Conservation (phyloP, 805 yeast genomes). For the Starmerella ratchasimensis region DNA sequence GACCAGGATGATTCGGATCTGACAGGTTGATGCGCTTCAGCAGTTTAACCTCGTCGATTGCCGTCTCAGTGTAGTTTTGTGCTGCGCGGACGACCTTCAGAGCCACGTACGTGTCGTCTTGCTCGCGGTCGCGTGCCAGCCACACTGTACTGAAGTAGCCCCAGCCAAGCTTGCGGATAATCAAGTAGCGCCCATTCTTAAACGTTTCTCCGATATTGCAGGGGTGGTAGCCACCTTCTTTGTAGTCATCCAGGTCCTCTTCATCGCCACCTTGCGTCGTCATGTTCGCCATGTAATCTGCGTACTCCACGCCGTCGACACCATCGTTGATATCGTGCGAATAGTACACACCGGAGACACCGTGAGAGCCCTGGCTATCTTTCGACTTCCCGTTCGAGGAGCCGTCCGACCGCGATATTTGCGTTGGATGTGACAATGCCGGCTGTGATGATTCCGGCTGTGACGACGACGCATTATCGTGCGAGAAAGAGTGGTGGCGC, state of each 20-base stretch:
- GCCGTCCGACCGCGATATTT: too few relatives aligned
- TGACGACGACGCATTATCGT: too few relatives aligned
- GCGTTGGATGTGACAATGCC: too few relatives aligned
- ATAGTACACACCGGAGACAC: too few relatives aligned
- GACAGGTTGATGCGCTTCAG: slow-evolving; percentile 49
- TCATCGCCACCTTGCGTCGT: slow-evolving; percentile 37
- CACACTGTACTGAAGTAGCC: slow-evolving; percentile 96
- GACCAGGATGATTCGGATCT: slow-evolving; percentile 63
- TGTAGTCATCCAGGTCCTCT: slow-evolving; percentile 75
- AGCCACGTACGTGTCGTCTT: slow-evolving; percentile 64
- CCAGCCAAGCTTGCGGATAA: slow-evolving; percentile 93
- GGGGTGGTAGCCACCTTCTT: slow-evolving; percentile 92
- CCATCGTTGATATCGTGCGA: too few relatives aligned
- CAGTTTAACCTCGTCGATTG: slow-evolving; percentile 79
- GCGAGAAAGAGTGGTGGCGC: too few relatives aligned
- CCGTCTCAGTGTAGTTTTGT: slow-evolving; percentile 81
- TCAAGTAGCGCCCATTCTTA: slow-evolving; percentile 57
- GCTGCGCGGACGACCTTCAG: slow-evolving; percentile 89
- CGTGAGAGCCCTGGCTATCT: too few relatives aligned
- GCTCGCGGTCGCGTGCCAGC: slow-evolving; percentile 57
- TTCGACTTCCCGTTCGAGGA: too few relatives aligned
- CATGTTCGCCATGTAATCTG: not conserved
- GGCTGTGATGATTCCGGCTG: too few relatives aligned
- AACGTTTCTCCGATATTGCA: slow-evolving; percentile 76
- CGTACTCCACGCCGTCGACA: too few relatives aligned